A percentile compares a stretch with the other conserved stretches of the same genome.
Evolutionary conservation across 495 filamentous ascomycete species (phyloP).

Genomic region (Penicillium waksmanii): DNA sequence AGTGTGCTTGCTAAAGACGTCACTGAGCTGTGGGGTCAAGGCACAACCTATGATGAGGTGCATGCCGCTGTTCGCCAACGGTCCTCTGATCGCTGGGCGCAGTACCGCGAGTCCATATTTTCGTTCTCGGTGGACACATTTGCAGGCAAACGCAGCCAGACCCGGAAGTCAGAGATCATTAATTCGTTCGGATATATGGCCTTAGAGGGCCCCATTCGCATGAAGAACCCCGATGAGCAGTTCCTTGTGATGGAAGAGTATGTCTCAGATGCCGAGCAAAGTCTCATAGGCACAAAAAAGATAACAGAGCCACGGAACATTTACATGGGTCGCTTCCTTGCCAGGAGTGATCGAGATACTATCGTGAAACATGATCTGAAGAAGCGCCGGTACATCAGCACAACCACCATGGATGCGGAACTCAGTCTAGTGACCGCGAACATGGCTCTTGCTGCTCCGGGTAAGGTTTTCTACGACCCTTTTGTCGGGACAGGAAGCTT

Average conservation of each 20-base stretch:
- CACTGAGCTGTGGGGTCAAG: constrained; percentile 86
- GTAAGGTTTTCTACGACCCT: constrained; percentile 86
- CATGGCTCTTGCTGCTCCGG: constrained; percentile 77
- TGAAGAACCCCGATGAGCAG: constrained; percentile 71
- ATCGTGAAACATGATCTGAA: constrained; percentile 84
- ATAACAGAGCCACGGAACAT: constrained; percentile 58
- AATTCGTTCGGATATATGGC: constrained; percentile 77
- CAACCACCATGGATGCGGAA: constrained; percentile 96
- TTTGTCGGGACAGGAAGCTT: constrained; percentile 96
- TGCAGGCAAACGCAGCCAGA: constrained; percentile 64
- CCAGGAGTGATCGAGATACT: constrained; percentile 62
- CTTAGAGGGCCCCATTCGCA: constrained; percentile 74
- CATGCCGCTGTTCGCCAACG: constrained; percentile 63
- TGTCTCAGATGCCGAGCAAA: constrained; percentile 46
- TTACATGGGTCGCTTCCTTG: constrained; percentile 73
- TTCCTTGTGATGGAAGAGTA: constrained; percentile 85
- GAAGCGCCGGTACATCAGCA: constrained; percentile 89
- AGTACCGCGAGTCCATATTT: constrained; percentile 67
- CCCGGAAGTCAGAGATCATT: constrained; percentile 69
- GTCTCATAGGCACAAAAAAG: constrained; percentile 26
- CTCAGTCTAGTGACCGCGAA: constrained; percentile 91
- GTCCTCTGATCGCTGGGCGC: constrained; percentile 65
- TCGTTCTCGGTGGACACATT: constrained; percentile 81
- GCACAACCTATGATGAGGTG: constrained; percentile 65
- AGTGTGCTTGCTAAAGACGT: constrained; percentile 80